Conservation (phyloP, 257 asterid species). For the Scutellaria galericulata region DNA sequence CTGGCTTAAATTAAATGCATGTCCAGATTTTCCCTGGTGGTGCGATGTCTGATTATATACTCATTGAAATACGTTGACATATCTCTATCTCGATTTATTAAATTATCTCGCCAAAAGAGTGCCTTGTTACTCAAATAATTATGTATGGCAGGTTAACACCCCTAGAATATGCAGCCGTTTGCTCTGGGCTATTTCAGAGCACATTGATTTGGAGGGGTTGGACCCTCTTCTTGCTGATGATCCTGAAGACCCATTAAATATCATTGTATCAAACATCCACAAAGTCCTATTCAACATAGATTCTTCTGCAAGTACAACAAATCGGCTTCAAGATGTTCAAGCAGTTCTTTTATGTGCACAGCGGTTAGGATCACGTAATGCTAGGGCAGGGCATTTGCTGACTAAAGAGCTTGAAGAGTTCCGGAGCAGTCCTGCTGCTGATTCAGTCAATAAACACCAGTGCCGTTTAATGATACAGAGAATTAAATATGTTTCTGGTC, state of each 20-base stretch:
- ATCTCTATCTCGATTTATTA: background rate
- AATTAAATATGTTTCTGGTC: slow-evolving; percentile 76
- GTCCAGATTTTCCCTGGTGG: slow-evolving; percentile 11
- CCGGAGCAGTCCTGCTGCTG: slow-evolving; percentile 75
- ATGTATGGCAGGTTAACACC: slow-evolving; percentile 76
- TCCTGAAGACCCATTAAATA: slow-evolving; percentile 89
- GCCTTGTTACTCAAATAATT: slow-evolving; percentile 24
- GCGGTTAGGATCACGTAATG: slow-evolving; percentile 87
- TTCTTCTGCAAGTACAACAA: slow-evolving; percentile 76
- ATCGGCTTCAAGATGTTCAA: slow-evolving; percentile 94
- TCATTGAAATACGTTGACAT: slow-evolving; percentile 7
- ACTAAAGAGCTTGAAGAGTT: slow-evolving; percentile 94
- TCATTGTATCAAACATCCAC: slow-evolving; percentile 74
- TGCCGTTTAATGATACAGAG: slow-evolving; percentile 86
- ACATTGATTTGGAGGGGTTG: slow-evolving; percentile 91
- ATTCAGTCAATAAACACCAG: slow-evolving; percentile 92
- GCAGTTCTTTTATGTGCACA: slow-evolving; percentile 89
- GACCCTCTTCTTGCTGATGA: slow-evolving; percentile 97
- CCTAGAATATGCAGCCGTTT: slow-evolving; percentile 78
- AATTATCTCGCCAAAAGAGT: slow-evolving; percentile 17
- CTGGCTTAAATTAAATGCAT: slow-evolving; percentile 11
- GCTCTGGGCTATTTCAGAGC: slow-evolving; percentile 90
- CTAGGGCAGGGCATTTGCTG: slow-evolving; percentile 89
- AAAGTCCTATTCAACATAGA: slow-evolving; percentile 83
- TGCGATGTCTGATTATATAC: background rate